These are phyloP conservation scores for Zarea fungicola DNA, from an alignment of 2,329 filamentous ascomycete genomes.

Conservation along the genomic window DNA sequence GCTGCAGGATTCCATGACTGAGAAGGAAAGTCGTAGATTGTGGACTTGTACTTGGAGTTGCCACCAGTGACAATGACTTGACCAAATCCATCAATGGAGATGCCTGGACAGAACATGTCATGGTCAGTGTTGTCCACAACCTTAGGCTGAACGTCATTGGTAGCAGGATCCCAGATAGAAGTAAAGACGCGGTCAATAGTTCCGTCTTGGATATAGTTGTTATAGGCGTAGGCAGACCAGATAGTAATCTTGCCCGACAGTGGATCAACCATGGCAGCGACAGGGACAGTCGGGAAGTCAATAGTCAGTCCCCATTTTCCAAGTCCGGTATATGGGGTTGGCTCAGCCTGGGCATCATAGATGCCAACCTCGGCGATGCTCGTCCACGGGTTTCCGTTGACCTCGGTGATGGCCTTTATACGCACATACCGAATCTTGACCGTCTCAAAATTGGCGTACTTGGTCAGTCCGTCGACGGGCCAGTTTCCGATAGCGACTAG, in stretches of 20 bases:
- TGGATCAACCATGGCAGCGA: constrained; percentile 25
- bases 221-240: constrained; percentile 21
- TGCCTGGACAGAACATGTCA: constrained; percentile 55
- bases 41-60: constrained; percentile 41
- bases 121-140: constrained; percentile 37
- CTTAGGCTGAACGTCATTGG: constrained; percentile 4
- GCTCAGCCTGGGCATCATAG: constrained; percentile 22
- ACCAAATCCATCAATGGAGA: constrained; percentile 43
- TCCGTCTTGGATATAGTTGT: constrained; percentile 12
- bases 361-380: constrained; percentile 29
- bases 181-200: constrained; percentile 18
- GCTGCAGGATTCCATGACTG: constrained; percentile 34
- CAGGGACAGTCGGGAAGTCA: constrained; percentile 32
- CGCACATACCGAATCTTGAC: constrained; percentile 25
- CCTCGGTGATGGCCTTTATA: constrained; percentile 26
- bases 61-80: constrained; percentile 51
- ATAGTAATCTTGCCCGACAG: constrained; percentile 21
- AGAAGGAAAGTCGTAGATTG: constrained; percentile 38
- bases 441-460: constrained; percentile 29
- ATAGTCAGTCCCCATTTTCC: constrained; percentile 31
- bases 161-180: constrained; percentile 31
- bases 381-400: constrained; percentile 25
- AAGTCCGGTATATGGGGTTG: constrained; percentile 17
- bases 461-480: constrained; percentile 23
- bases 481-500: constrained; percentile 25